Percentiles rank a stretch among this genome's conserved stretches.
Evolutionary conservation across 352 stramenopile genomes (phyloP).

Genomic region (Phytophthora ohioensis): DNA sequence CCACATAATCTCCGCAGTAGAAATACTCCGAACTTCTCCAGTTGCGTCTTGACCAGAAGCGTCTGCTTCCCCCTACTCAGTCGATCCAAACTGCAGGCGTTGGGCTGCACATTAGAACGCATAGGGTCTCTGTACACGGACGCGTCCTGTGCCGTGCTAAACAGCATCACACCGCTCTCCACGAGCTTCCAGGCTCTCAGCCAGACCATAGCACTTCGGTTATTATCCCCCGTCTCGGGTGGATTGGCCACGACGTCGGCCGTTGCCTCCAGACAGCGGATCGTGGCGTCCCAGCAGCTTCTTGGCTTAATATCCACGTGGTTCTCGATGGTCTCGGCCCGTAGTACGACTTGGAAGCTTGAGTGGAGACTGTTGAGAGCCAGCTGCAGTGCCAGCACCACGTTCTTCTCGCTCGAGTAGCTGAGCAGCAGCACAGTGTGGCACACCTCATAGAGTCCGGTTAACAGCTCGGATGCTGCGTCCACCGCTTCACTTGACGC

Average conservation of each 20-base stretch:
- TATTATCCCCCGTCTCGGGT: slow-evolving; percentile 48
- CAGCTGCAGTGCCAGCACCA: slow-evolving; percentile 60
- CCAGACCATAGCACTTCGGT: slow-evolving; percentile 64
- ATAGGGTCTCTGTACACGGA: slow-evolving; percentile 77
- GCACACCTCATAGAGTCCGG: slow-evolving; percentile 60
- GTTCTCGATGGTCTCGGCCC: slow-evolving; percentile 24
- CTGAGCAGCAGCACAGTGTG: slow-evolving; percentile 73
- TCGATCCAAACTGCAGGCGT: slow-evolving; percentile 68
- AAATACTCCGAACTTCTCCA: slow-evolving; percentile 53
- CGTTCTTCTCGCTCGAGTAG: slow-evolving; percentile 82
- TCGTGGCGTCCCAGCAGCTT: slow-evolving; percentile 48
- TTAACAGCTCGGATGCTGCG: slow-evolving; percentile 39
- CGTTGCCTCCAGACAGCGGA: slow-evolving; percentile 53
- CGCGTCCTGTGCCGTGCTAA: slow-evolving; percentile 59
- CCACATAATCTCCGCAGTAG: slow-evolving; percentile 56
- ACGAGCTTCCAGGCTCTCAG: slow-evolving; percentile 69
- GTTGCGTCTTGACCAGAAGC: slow-evolving; percentile 43
- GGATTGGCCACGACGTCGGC: slow-evolving; percentile 50
- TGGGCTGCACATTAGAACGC: slow-evolving; percentile 79
- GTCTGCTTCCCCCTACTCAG: slow-evolving; percentile 36
- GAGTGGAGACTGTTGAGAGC: slow-evolving; percentile 45
- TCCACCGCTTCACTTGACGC: slow-evolving; percentile 5
- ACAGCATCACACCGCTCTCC: slow-evolving; percentile 62
- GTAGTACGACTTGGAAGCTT: slow-evolving; percentile 51
- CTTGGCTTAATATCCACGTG: slow-evolving; percentile 20